These are phyloP conservation scores for Entelexis sorbosivorans DNA, from an alignment of 1,139 yeast genomes.

Conservation along the genomic window DNA sequence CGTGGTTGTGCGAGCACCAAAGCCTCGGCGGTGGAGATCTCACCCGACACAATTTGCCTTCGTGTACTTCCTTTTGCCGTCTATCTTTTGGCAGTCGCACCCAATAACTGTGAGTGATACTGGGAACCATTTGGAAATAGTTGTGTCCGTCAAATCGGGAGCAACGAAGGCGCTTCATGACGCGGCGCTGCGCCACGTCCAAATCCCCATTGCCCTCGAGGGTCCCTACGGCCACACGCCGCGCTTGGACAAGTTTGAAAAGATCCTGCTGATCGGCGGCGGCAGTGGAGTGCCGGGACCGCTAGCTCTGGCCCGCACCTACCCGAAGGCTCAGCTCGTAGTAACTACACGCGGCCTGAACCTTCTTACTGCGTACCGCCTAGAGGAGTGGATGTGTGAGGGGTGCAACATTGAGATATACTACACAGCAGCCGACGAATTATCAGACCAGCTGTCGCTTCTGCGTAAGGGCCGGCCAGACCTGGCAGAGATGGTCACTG, in stretches of 20 bases:
- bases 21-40: constrained; percentile 11
- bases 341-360: constrained; percentile 7
- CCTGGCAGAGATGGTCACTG: not conserved
- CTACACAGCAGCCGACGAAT: constrained; percentile 3
- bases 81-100: constrained; percentile 42
- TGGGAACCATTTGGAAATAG: constrained; percentile 5
- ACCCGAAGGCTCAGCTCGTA: not conserved
- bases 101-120: constrained; percentile 41
- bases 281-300: constrained; percentile 20
- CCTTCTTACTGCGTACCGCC: constrained; percentile 9
- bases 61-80: constrained; percentile 38
- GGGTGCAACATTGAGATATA: constrained; percentile 3
- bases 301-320: constrained; percentile 4
- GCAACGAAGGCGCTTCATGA: constrained; percentile 7
- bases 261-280: constrained; percentile 10
- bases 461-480: constrained; percentile 7
- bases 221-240: constrained; percentile 16
- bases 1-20: constrained; percentile 1
- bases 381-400: not conserved
- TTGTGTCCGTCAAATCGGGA: constrained; percentile 12
- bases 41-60: constrained; percentile 47
- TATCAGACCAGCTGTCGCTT: not conserved
- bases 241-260: not conserved
- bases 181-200: not conserved
- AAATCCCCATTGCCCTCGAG: constrained; percentile 8